Evolutionary conservation across 1,139 yeast species (phyloP), one percentile per base, ranked within the genome.

Genomic region (Blastobotrys serpentis): DNA sequence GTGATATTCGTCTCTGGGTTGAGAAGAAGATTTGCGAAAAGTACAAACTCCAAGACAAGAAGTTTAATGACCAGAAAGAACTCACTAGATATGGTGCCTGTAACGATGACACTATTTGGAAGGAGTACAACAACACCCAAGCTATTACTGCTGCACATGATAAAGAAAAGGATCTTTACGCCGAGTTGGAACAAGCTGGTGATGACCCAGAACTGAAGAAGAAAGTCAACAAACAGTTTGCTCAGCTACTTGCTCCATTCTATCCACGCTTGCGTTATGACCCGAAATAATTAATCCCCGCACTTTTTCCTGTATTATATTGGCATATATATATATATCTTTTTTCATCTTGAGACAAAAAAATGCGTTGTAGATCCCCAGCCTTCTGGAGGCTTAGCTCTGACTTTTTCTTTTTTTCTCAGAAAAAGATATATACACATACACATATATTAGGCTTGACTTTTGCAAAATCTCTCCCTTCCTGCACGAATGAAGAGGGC

Each of bases 81-180:
- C 49, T 59, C 34, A 57, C 63, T 11, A 33, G 55, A 29, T 61
- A 61, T 40, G 65, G 65, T 8, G 64, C 63, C 4, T 62, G 66
- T 45, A 53, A 59, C 23, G 56, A 57, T 30, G 47, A 49, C 21
- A 52, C 45, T 13, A 53, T 60, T 26, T 55, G 53, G 57, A 42
- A 48, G 10, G 59, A 56, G 38, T 62, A 57, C 48, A 45, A 55
- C 39, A 41, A 37, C 16, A 58, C 63, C 1, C 46, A 49, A 42
- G 42, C 42, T 2, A 54, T 61, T n/a, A 60, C 66, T 2, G 48
- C 36, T 10, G 50, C 45, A 33, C 64, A 61, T 30, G 50, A 32
- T 7, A 40, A 47, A 14, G 66, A 62, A 45, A 48, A 56, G 55
- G 60, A 53, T n/a, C 43, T 56, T 21, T 56, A 52, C 40, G 43